A percentile compares a stretch with the other conserved stretches of the same genome.
Conservation (phyloP, 2,329 filamentous ascomycete genomes). For the Stenocarpella maydis region DNA sequence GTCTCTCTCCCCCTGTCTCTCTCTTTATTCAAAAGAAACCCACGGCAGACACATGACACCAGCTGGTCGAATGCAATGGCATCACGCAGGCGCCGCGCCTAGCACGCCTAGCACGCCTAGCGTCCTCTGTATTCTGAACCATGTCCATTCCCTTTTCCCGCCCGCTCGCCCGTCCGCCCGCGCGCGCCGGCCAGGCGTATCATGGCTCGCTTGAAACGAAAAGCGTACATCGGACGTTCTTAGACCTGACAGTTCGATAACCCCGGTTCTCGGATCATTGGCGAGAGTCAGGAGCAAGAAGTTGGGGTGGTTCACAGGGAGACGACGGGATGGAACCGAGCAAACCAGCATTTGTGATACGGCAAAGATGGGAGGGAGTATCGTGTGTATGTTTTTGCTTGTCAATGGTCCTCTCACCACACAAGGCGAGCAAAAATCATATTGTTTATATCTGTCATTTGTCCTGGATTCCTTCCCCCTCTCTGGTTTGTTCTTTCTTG, state of each 20-base stretch:
- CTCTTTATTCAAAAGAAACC: not conserved
- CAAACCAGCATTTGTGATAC: not conserved
- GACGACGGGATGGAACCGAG: constrained; percentile 2
- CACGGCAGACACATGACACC: not conserved
- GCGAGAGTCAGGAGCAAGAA: not conserved
- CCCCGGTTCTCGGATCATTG: not conserved
- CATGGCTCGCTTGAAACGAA: constrained; percentile 3
- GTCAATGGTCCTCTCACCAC: constrained; percentile 12
- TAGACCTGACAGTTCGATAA: not conserved
- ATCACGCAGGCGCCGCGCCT: not conserved
- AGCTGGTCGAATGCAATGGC: not conserved
- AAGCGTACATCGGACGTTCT: constrained; percentile 1
- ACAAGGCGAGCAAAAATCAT: constrained; percentile 23
- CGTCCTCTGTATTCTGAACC: constrained; percentile 7
- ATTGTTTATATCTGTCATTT: constrained; percentile 12
- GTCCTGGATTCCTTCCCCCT: too few relatives aligned
- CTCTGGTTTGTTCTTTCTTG: not conserved
- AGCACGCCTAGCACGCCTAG: constrained; percentile 2
- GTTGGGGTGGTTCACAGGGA: not conserved
- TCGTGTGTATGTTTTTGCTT: not conserved
- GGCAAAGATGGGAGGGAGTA: not conserved
- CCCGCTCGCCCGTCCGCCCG: not conserved
- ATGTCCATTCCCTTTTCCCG: constrained; percentile 2
- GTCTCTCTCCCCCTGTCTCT: not conserved
- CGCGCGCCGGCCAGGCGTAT: not conserved